Conservation (phyloP, 441 rosid species). For the Omphalea diandra region DNA sequence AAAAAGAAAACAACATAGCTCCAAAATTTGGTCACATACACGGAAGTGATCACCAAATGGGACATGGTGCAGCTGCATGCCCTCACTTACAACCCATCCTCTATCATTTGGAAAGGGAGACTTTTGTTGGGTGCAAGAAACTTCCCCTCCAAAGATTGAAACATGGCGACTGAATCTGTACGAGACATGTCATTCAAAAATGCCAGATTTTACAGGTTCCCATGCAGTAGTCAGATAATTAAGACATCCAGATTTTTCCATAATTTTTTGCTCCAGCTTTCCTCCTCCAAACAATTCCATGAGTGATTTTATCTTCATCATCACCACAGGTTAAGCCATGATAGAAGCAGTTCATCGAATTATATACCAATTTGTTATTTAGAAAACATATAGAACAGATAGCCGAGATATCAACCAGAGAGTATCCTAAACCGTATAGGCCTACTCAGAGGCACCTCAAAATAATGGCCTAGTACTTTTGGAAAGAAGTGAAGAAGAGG, state of each 20-base stretch:
- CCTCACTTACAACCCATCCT: slow-evolving; percentile 71
- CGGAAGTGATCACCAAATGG: slow-evolving; percentile 69
- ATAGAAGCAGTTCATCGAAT: neutral
- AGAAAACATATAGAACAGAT: neutral
- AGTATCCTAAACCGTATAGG: too few relatives aligned
- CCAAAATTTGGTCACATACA: slow-evolving; percentile 29
- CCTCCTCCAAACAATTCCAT: slow-evolving; percentile 77
- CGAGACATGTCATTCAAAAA: slow-evolving; percentile 50
- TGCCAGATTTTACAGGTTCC: slow-evolving; percentile 48
- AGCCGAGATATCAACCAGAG: too few relatives aligned
- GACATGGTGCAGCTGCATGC: slow-evolving; percentile 55
- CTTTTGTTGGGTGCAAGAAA: slow-evolving; percentile 61
- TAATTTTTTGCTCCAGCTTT: slow-evolving; percentile 54
- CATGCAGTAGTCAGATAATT: slow-evolving; percentile 52
- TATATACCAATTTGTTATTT: neutral
- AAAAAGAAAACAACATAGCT: neutral
- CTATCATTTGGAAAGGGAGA: slow-evolving; percentile 34
- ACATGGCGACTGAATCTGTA: slow-evolving; percentile 62
- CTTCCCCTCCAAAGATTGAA: slow-evolving; percentile 83
- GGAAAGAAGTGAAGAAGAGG: neutral
- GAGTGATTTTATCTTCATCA: slow-evolving; percentile 46
- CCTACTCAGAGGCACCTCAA: neutral
- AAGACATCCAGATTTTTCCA: slow-evolving; percentile 80
- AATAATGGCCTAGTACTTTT: neutral
- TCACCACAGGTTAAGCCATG: slow-evolving; percentile 1